Conservation (phyloP, 257 asterid genomes). For the Leptodermis oblonga region DNA sequence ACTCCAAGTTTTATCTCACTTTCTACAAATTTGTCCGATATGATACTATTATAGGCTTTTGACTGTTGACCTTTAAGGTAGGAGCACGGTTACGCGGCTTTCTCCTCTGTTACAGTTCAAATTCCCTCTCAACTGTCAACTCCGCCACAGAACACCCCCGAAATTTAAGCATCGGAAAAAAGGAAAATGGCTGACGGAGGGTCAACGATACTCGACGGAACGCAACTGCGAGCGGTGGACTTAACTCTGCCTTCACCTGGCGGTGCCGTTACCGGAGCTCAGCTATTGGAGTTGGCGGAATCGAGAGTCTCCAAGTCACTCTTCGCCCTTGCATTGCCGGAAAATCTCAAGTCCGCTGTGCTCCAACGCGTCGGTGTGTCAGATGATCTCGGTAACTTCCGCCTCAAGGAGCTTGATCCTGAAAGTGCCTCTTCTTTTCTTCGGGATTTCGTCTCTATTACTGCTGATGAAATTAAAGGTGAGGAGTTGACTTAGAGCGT, state of each 20-base stretch:
- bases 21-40: too few species aligned
- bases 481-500: conserved; percentile 23
- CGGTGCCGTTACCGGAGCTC: conserved; percentile 34
- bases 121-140: not conserved
- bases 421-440: conserved; percentile 36
- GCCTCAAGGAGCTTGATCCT: conserved; percentile 29
- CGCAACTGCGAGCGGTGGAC: conserved; percentile 36
- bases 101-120: not conserved
- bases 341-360: conserved; percentile 35
- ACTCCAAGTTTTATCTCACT: too few species aligned
- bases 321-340: conserved; percentile 39
- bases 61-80: too few species aligned
- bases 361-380: conserved; percentile 33
- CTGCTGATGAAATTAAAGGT: conserved; percentile 51
- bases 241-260: conserved; percentile 30
- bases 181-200: conserved; percentile 40
- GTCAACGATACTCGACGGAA: conserved; percentile 45
- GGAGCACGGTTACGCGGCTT: not conserved
- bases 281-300: conserved; percentile 42
- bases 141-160: not conserved
- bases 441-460: conserved; percentile 32
- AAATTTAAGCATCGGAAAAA: not conserved
- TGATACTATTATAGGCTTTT: too few species aligned
- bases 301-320: conserved; percentile 36
- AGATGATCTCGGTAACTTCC: conserved; percentile 27